Base-by-base conservation (phyloP, 192 early-diverging fungal genomes). In the Backusella parvicylindrica region DNA sequence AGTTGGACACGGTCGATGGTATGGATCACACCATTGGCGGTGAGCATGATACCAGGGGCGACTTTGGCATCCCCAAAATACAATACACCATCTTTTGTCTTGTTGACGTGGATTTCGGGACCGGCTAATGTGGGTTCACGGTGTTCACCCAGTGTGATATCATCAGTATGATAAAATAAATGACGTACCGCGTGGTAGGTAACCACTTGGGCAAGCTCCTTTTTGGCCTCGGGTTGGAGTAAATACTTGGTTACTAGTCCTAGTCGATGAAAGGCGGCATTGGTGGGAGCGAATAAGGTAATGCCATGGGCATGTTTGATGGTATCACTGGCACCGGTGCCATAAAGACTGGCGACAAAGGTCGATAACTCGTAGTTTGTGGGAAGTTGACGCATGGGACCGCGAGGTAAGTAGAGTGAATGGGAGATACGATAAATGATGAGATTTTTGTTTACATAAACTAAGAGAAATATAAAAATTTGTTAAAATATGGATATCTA, bases 201-300 rank as follows among this genome's bases (percentile, higher is more conserved):
- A 0, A 90, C 67, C 26, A 94, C 75, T 1, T 83, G 77, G 11
- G 70, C 50, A 13, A 89, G 77, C 5, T 86, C 78, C 13, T 77
- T 32, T 16, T 73, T 47, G 13, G 65, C 30, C 1, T 74, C 56
- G 12, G 79, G 75, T 15, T 77, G 71, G 15, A 77, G 28, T 2
- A 81, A 43, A 38, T 89, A 92, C 28, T 89, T 79, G 56, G 79
- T 84, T 18, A 94, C 74, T n/a, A 90, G 74, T 8, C 86, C 91
- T 13, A 92, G 77, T 35, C 83, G 81, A 1, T 77, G 79, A 70
- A 92, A 92, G 0, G 90, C 88, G 40, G 71, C 71, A 21, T 83
- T 81, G 31, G 81, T 89, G 0, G 92, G 92, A 7, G 88, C 91
- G 79, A 92, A 89, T 0, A 94, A 75, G 0, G 91, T 92, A 13